Evolutionary conservation across 306 rosid genomes (phyloP).

Genomic region (Senna tora): DNA sequence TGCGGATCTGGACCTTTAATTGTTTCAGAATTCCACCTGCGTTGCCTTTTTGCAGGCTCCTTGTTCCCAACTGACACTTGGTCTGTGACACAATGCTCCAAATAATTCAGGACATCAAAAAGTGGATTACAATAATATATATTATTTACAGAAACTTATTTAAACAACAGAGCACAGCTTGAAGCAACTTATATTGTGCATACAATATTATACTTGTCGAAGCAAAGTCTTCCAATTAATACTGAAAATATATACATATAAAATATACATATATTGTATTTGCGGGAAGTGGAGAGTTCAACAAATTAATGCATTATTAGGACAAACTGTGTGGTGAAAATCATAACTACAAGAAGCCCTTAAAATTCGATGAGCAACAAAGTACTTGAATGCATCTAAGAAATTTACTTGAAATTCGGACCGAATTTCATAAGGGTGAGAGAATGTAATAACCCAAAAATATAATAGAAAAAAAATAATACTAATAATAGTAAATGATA

Average conservation of each 20-base stretch:
- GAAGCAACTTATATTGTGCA: background rate
- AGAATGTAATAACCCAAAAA: too few species aligned
- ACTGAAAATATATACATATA: background rate
- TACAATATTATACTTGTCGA: background rate
- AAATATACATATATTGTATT: background rate
- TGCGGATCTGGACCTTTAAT: constrained; percentile 67
- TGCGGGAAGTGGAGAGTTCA: background rate
- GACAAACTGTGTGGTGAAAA: too few species aligned
- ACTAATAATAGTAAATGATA: too few species aligned
- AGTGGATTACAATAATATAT: background rate
- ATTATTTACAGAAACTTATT: background rate
- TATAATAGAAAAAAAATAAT: too few species aligned
- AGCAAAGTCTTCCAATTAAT: background rate
- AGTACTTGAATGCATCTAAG: too few species aligned
- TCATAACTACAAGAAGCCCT: too few species aligned
- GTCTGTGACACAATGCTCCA: constrained; percentile 47
- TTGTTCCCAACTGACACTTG: constrained; percentile 60
- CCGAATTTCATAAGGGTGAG: too few species aligned
- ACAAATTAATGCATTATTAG: background rate
- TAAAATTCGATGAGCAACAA: too few species aligned
- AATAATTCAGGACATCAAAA: background rate
- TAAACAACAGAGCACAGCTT: constrained; percentile 3
- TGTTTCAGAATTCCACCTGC: constrained; percentile 81
- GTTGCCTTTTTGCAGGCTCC: constrained; percentile 87
- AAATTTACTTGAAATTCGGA: too few species aligned